Percentiles rank a stretch among this genome's conserved stretches.
Evolutionary conservation across 352 stramenopile species (phyloP).

Genomic region (Pythium dissimile): DNA sequence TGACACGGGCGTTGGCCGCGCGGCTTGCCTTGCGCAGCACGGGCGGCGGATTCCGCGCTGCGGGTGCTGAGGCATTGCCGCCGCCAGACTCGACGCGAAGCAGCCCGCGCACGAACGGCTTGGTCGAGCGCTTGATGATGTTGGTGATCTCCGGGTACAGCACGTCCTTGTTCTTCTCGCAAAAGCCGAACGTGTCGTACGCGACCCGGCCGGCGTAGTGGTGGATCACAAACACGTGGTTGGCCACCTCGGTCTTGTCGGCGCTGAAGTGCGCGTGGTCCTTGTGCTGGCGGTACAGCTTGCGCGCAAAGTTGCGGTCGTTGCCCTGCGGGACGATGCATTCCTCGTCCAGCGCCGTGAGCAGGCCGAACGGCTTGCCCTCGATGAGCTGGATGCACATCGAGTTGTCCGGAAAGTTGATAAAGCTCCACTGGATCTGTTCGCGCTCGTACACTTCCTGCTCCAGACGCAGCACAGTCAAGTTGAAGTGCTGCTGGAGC

Average conservation of each 20-base stretch:
- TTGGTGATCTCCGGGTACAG: slow-evolving; percentile 82
- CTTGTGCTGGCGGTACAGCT: slow-evolving; percentile 72
- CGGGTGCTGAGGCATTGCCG: not conserved
- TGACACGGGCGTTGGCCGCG: slow-evolving; percentile 42
- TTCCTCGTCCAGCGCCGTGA: slow-evolving; percentile 88
- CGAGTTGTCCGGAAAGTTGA: slow-evolving; percentile 89
- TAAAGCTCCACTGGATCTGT: slow-evolving; percentile 86
- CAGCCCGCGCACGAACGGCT: slow-evolving; percentile 65
- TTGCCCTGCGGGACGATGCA: slow-evolving; percentile 87
- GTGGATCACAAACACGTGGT: slow-evolving; percentile 77
- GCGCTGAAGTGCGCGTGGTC: slow-evolving; percentile 68
- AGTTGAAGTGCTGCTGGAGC: slow-evolving; percentile 90
- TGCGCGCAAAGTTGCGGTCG: slow-evolving; percentile 83
- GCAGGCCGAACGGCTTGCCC: slow-evolving; percentile 75
- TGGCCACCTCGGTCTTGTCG: slow-evolving; percentile 73
- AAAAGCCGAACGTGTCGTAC: slow-evolving; percentile 93
- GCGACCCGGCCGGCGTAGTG: slow-evolving; percentile 94
- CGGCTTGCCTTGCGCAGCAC: slow-evolving; percentile 37
- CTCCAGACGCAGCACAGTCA: slow-evolving; percentile 83
- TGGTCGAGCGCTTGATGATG: slow-evolving; percentile 66
- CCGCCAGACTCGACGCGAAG: slow-evolving; percentile 26
- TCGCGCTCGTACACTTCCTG: slow-evolving; percentile 88
- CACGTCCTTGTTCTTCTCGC: slow-evolving; percentile 96
- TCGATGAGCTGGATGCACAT: slow-evolving; percentile 90
- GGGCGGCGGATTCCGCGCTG: not conserved